These are phyloP conservation scores for Tulasnella sp. DNA, from an alignment of 768 basidiomycete species.

Conservation along the genomic window DNA sequence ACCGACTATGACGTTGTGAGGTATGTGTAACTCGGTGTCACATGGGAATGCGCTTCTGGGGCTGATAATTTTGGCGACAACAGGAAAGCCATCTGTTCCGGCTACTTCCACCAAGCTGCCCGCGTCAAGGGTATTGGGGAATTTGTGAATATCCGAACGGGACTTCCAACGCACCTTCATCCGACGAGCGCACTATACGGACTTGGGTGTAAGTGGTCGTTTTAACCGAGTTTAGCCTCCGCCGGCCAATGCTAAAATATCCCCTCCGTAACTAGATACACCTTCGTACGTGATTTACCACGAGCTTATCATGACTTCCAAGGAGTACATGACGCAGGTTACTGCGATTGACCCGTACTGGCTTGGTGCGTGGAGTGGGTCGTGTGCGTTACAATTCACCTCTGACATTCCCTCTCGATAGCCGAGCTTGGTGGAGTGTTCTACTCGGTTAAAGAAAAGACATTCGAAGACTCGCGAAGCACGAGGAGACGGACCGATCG, in stretches of 20 bases:
- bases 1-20: conserved; percentile 91
- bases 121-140: conserved; percentile 98
- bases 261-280: conserved; percentile 55
- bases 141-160: conserved; percentile 95
- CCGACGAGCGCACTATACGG: conserved; percentile 96
- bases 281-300: conserved; percentile 97
- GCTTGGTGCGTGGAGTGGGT: conserved; percentile 61
- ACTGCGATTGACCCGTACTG: conserved; percentile 96
- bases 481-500: conserved; percentile 71
- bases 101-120: conserved; percentile 98
- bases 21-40: conserved; percentile 39
- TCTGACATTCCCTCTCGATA: conserved; percentile 35
- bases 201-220: conserved; percentile 69
- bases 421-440: conserved; percentile 95
- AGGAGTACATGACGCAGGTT: conserved; percentile 99
- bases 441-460: conserved; percentile 97
- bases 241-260: neutral
- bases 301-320: conserved; percentile 90
- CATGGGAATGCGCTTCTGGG: neutral
- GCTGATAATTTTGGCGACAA: neutral
- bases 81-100: conserved; percentile 94
- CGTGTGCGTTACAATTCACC: neutral
- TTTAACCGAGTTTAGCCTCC: neutral
- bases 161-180: conserved; percentile 89
- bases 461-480: conserved; percentile 80